phyloP scores from a whole-genome alignment of 345 rosid genomes.

The Pelargonium nanum region DNA sequence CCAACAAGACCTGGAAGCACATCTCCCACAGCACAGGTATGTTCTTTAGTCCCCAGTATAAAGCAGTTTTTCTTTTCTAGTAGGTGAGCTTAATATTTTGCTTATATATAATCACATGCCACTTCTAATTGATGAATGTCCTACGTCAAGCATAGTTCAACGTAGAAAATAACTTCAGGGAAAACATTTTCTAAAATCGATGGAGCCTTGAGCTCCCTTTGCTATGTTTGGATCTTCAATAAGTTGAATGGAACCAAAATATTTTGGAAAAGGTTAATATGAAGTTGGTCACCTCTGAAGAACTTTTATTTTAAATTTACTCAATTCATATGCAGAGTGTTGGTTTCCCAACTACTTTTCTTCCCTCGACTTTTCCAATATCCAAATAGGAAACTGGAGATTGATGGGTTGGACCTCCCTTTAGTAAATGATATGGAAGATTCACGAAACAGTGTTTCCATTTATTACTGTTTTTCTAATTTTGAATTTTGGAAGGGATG shows the following conservation, averaged over 20 bases:
- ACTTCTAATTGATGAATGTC: background rate
- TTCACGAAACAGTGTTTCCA: background rate
- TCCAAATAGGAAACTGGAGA: background rate
- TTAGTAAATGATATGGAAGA: background rate
- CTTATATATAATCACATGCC: background rate
- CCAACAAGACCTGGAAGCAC: conserved; percentile 52
- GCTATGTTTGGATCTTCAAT: no score
- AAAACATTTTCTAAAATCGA: no score
- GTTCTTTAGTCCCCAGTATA: conserved; percentile 7
- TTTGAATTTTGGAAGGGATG: background rate
- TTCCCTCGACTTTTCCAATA: no score
- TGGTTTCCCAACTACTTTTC: no score
- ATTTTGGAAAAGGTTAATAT: no score
- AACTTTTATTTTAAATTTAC: no score
- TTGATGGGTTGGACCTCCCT: no score
- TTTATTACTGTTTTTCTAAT: background rate
- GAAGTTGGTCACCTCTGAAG: no score
- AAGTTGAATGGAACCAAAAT: no score
- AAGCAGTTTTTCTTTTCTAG: background rate
- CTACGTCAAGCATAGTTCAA: background rate
- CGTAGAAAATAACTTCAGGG: background rate
- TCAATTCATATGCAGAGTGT: no score
- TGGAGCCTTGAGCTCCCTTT: no score
- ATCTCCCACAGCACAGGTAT: conserved; percentile 57
- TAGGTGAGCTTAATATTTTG: background rate